Percentiles rank a stretch among this genome's conserved stretches.
phyloP scores from a whole-genome alignment of 2,329 filamentous ascomycete species.

The Thelonectria olida region DNA sequence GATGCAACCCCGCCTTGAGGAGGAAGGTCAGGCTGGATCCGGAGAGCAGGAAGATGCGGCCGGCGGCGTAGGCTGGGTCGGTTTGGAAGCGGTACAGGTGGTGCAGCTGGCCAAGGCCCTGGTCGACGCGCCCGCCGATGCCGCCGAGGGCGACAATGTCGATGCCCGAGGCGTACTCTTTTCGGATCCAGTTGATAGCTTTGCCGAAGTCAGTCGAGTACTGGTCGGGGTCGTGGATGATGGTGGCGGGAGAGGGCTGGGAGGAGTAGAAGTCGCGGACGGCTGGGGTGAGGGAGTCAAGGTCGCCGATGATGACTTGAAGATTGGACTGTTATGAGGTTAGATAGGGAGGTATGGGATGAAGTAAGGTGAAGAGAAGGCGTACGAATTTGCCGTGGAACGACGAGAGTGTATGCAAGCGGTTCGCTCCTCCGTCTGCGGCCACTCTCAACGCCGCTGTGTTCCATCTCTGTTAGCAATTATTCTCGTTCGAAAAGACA shows the following conservation, averaged over 20 bases:
- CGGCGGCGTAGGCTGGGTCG: conserved; percentile 57
- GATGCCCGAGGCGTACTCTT: conserved; percentile 44
- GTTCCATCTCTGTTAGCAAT: conserved; percentile 31
- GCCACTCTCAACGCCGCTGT: conserved; percentile 76
- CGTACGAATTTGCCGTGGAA: conserved; percentile 55
- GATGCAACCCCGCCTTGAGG: conserved; percentile 74
- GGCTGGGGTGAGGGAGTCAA: conserved; percentile 79
- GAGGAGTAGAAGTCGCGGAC: conserved; percentile 73
- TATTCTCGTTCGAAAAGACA: neutral
- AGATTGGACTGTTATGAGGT: conserved; percentile 60
- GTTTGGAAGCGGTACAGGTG: conserved; percentile 76
- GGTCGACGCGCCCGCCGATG: conserved; percentile 89
- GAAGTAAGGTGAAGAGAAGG: conserved; percentile 7
- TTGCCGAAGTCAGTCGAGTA: conserved; percentile 93
- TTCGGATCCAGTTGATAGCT: conserved; percentile 70
- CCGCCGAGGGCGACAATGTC: conserved; percentile 87
- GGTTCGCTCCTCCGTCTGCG: conserved; percentile 91
- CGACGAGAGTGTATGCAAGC: conserved; percentile 63
- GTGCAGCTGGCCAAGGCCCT: conserved; percentile 88
- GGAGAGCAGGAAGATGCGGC: conserved; percentile 80
- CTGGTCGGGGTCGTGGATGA: conserved; percentile 81
- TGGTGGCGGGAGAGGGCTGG: conserved; percentile 57
- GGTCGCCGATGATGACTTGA: conserved; percentile 83
- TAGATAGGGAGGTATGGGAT: conserved; percentile 2
- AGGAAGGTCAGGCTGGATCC: conserved; percentile 85